These are phyloP conservation scores for Oryza glumipatula DNA, from an alignment of 176 grass and related monocot species.

Conservation along the genomic window DNA sequence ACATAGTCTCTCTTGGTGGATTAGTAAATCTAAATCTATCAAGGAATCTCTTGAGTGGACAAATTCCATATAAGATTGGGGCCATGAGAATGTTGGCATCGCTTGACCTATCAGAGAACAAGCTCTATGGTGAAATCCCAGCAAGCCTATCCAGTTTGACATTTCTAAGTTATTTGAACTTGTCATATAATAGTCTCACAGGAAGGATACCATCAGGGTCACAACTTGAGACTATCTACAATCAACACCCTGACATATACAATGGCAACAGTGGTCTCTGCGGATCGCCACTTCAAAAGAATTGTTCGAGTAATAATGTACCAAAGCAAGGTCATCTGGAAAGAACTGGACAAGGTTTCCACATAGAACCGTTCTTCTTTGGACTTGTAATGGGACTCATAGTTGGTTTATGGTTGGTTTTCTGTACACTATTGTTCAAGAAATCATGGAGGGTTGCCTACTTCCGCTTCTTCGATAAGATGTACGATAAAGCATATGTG, in stretches of 20 bases:
- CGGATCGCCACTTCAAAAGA: constrained; percentile 14
- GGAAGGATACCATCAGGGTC: constrained; percentile 37
- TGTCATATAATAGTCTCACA: not conserved
- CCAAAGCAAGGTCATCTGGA: too few species aligned
- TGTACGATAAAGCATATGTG: not conserved
- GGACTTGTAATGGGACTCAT: not conserved
- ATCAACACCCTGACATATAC: constrained; percentile 27
- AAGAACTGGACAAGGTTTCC: not conserved
- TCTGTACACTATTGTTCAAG: not conserved
- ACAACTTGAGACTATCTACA: constrained; percentile 40
- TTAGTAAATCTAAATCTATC: too few species aligned
- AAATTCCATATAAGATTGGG: too few species aligned
- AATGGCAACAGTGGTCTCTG: constrained; percentile 34
- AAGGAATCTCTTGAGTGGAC: too few species aligned
- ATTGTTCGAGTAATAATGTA: not conserved
- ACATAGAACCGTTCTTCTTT: not conserved
- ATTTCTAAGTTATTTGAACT: constrained; percentile 28
- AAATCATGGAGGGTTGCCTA: not conserved
- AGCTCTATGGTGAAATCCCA: constrained; percentile 34
- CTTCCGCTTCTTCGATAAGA: not conserved
- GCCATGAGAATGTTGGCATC: constrained; percentile 41
- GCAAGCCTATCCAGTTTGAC: constrained; percentile 14
- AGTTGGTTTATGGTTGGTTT: not conserved
- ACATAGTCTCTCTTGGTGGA: too few species aligned
- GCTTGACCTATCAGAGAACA: constrained; percentile 42